Evolutionary conservation across 2,329 filamentous ascomycete species (phyloP), one percentile per base, ranked within the genome.

Genomic region (Periconia sp.): DNA sequence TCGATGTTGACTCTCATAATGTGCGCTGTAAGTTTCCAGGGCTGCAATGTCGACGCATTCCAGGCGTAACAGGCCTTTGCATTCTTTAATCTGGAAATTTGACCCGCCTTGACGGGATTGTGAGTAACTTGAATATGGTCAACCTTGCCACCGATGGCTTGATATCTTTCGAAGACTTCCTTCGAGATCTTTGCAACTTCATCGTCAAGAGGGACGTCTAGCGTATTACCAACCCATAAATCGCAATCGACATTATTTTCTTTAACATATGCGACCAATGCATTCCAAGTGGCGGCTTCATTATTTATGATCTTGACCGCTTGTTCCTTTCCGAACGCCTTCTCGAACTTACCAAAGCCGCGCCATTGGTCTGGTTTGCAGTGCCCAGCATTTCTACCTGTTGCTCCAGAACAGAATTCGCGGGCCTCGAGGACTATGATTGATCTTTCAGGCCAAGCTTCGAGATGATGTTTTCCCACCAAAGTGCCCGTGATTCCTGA

Each of bases 341-440:
- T 55, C 26, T 61, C 57, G 29, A 54, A 60, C 15, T 60, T 63
- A 5, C 33, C 54, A 26, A 54, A 64, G 8, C 50, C 44, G 2
- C 57, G 52, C 57, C 59, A 63, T 31, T 64, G 56, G 28, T 60
- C 56, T 25, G 59, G 56, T 32, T 63, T 63, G 30, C 52, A 63
- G 25, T 62, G 57, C 1, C 60, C 59, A 4, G 57, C 62, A 38
- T 64, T 65, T 1, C 59, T 50, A 5, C 61, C 59, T 16, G 59
- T 66, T 4, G 61, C 61, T 4, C 58, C 59, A 4, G 59, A 66
- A 40, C 59, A 65, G 13, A 61, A 62, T 29, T 65, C 61, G 3
- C 61, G 48, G 15, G 61, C 59, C 49, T 64, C 62, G 24, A 65
- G 36, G 1, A 64, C 38, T 0, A 59, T 38, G 2, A 63, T 41